phyloP scores from a whole-genome alignment of 441 rosid genomes.

The Melastoma candidum region DNA sequence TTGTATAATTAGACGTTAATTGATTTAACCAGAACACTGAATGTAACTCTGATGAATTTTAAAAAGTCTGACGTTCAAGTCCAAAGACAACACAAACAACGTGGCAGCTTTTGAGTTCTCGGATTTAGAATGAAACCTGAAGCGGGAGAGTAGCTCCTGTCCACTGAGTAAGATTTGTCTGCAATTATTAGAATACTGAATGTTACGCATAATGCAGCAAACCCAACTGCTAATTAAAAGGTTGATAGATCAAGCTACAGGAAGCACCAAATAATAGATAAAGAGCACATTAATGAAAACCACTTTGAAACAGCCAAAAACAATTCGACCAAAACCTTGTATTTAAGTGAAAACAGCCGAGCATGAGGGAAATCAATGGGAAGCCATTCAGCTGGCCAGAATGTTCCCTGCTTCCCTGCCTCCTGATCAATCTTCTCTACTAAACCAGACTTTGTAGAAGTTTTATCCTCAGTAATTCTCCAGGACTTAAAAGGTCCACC shows the following conservation, averaged over 20 bases:
- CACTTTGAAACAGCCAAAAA: neutral
- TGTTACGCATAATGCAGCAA: constrained; percentile 10
- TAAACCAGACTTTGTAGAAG: constrained; percentile 87
- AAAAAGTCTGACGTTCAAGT: no score
- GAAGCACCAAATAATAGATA: constrained; percentile 11
- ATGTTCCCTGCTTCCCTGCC: constrained; percentile 93
- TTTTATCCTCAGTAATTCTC: constrained; percentile 85
- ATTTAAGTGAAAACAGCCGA: constrained; percentile 78
- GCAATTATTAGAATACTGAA: constrained; percentile 25
- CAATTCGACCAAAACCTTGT: constrained; percentile 61
- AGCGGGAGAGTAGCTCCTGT: constrained; percentile 96
- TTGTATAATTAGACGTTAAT: no score
- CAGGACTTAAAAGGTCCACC: constrained; percentile 97
- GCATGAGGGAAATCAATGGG: constrained; percentile 76
- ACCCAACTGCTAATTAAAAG: constrained; percentile 11
- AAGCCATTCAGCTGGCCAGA: constrained; percentile 99
- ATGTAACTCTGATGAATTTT: no score
- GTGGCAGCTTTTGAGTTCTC: constrained; percentile 1
- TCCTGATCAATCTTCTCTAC: constrained; percentile 97
- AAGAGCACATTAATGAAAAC: constrained; percentile 1
- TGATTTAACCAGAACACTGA: no score
- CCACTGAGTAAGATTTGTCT: constrained; percentile 94
- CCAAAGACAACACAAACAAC: no score
- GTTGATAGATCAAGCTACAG: constrained; percentile 3
- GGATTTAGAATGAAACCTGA: constrained; percentile 45